phyloP scores from a whole-genome alignment of 495 filamentous ascomycete genomes.

The Neurospora sublineolata region DNA sequence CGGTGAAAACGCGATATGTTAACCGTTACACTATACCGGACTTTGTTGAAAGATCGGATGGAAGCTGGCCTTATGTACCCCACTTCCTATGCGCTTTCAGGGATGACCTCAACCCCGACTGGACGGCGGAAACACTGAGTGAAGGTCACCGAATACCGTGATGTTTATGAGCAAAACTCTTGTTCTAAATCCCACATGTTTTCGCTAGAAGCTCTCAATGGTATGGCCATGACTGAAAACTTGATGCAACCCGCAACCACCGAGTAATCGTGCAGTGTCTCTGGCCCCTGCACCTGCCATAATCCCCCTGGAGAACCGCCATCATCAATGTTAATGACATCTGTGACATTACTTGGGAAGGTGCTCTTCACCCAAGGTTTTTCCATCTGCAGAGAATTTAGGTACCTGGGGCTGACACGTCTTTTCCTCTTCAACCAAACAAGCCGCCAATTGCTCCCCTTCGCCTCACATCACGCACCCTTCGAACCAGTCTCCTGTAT shows the following conservation, averaged over 20 bases:
- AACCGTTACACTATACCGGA: conserved; percentile 36
- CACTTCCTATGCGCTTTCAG: neutral
- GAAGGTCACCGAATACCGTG: too few relatives aligned
- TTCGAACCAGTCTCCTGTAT: neutral
- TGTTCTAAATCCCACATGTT: too few relatives aligned
- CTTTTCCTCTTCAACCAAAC: neutral
- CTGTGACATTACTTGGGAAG: neutral
- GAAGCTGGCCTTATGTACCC: neutral
- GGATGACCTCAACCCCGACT: neutral
- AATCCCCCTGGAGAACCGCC: neutral
- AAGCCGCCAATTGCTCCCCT: neutral
- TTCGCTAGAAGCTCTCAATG: too few relatives aligned
- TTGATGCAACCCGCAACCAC: neutral
- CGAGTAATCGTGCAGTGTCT: neutral
- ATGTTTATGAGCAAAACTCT: too few relatives aligned
- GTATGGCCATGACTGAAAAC: neutral
- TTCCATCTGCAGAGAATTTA: neutral
- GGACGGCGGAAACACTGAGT: too few relatives aligned
- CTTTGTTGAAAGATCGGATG: neutral
- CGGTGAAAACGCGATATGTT: conserved; percentile 42
- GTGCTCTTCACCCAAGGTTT: neutral
- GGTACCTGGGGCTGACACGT: neutral
- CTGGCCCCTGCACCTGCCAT: neutral
- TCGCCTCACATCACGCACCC: neutral
- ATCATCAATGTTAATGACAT: neutral